Base-by-base conservation (phyloP, 148 eudicot species). In the Heliamphora exappendiculata region DNA sequence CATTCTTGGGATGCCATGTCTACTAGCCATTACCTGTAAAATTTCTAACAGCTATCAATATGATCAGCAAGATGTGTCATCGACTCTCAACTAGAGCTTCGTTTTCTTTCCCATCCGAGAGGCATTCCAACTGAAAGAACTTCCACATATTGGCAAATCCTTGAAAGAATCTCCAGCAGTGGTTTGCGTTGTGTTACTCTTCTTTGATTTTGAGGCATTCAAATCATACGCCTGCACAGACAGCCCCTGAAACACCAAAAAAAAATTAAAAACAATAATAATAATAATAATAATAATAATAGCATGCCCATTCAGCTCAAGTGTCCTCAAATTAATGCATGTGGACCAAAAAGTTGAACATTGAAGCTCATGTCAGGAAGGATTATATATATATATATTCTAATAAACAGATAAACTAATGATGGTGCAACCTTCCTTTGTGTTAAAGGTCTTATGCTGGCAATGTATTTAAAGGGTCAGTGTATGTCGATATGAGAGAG, bases 181-280 rank as follows among this genome's bases (percentile, higher is more conserved):
- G n/a, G 28, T 20, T 0, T n/a, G n/a, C 3, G 0, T 29, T 0
- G 39, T 14, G 22, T 28, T 70, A 47, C 49, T 17, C n/a, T 49
- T 31, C 58, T 31, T 12, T 42, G 11, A 45, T 26, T 26, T 69
- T 45, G 4, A 29, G 36, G 0, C 36, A 36, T 1, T 37, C 5
- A 37, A 42, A 44, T 75, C 70, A 75, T 37, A 75, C 78, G 31
- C 78, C 70, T 7, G 78, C 70, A 34, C 78, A 75, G 0, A 75
- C 57, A 12, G 70, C 68, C 29, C 78, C 78, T 75, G 70, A 60
- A 74, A 58, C 44, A 60, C 36, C 39, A 64, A 1, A 64, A 64
- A 59, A n/a, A 59, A 42, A 42, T 42, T 3, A 42, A 42, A 42
- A 3, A 8, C 45, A 42, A 42, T 42, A n/a, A n/a, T n/a, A n/a